Evolutionary conservation across 495 filamentous ascomycete species (phyloP).

Genomic region (Aspergillus steynii): DNA sequence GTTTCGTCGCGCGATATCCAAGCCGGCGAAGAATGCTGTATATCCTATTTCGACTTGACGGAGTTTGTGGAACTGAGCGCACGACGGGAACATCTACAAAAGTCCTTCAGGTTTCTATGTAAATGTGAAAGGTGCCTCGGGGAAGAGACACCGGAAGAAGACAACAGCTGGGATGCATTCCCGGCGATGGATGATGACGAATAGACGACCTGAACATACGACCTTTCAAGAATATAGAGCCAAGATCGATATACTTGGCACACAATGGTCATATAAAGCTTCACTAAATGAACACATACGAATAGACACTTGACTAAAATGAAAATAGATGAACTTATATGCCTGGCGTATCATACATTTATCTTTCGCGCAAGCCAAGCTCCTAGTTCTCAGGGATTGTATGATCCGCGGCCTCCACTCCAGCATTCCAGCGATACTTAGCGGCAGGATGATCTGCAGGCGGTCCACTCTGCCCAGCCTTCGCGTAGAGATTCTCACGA

Average conservation of each 20-base stretch:
- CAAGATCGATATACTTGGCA: too few species aligned
- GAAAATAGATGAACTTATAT: too few species aligned
- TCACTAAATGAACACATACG: too few species aligned
- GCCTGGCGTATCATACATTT: neutral
- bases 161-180: constrained; percentile 16
- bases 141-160: constrained; percentile 24
- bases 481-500: constrained; percentile 46
- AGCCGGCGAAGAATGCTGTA: constrained; percentile 42
- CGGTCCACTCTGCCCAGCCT: constrained; percentile 45
- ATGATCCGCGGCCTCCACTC: constrained; percentile 33
- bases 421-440: constrained; percentile 51
- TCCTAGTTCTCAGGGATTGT: constrained; percentile 15
- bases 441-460: constrained; percentile 49
- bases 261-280: too few species aligned
- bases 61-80: constrained; percentile 21
- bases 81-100: constrained; percentile 31
- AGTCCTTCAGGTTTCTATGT: constrained; percentile 37
- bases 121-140: constrained; percentile 32
- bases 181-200: constrained; percentile 8
- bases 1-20: constrained; percentile 35
- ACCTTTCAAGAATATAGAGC: neutral
- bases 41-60: constrained; percentile 41
- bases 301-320: too few species aligned
- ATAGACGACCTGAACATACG: neutral
- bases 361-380: neutral